Evolutionary conservation across 768 basidiomycete genomes (phyloP).

Genomic region (Plicaturopsis crispa): DNA sequence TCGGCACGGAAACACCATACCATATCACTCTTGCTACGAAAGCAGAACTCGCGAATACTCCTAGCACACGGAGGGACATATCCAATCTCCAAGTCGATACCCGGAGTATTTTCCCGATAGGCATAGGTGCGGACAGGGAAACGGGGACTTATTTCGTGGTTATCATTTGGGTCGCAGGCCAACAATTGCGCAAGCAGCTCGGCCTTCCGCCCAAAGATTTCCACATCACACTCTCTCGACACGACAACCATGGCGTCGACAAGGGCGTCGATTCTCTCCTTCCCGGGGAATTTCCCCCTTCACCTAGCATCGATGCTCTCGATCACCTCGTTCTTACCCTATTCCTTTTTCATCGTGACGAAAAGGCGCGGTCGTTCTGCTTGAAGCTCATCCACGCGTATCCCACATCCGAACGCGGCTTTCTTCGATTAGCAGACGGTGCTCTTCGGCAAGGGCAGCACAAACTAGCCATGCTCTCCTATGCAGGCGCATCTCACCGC

Average conservation of each 20-base stretch:
- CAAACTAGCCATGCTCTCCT: conserved; percentile 52
- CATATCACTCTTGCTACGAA: neutral
- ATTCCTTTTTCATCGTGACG: conserved; percentile 26
- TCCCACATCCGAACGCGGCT: conserved; percentile 35
- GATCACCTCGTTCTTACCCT: conserved; percentile 43
- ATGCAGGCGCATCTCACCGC: conserved; percentile 37
- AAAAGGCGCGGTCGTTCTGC: conserved; percentile 25
- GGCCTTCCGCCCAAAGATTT: conserved; percentile 48
- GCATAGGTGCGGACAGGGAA: conserved; percentile 9
- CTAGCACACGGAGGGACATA: neutral
- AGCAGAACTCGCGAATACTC: neutral
- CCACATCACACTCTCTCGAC: conserved; percentile 39
- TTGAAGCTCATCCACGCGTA: conserved; percentile 20
- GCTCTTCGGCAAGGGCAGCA: conserved; percentile 21
- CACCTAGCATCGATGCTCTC: conserved; percentile 25
- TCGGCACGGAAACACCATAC: no score
- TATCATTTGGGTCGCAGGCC: conserved; percentile 48
- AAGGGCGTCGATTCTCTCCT: conserved; percentile 41
- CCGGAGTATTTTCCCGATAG: conserved; percentile 9
- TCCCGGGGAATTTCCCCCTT: conserved; percentile 21
- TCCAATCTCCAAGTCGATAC: conserved; percentile 5
- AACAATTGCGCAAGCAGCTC: conserved; percentile 38
- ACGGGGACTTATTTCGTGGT: conserved; percentile 32
- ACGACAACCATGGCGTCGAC: conserved; percentile 35
- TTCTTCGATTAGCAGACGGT: conserved; percentile 42